These are phyloP conservation scores for Astrothelium macrocarpum DNA, from an alignment of 495 filamentous ascomycete genomes.

Conservation along the genomic window DNA sequence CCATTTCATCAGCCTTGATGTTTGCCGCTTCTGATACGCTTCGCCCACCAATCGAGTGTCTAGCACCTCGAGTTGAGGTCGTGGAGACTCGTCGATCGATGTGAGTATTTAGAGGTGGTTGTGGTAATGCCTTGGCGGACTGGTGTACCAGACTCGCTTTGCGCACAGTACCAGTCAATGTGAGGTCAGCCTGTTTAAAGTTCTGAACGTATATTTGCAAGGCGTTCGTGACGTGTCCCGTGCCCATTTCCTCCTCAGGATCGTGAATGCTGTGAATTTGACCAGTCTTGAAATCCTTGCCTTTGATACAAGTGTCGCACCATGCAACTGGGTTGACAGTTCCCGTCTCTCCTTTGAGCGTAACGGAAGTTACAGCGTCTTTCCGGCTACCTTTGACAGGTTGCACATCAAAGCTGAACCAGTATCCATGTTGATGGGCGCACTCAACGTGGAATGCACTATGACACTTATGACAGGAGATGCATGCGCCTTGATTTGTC, in stretches of 20 bases:
- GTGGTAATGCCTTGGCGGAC: slow-evolving; percentile 34
- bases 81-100: slow-evolving; percentile 35
- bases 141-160: slow-evolving; percentile 65
- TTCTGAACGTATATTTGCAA: slow-evolving; percentile 76
- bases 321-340: slow-evolving; percentile 69
- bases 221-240: slow-evolving; percentile 44
- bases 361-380: slow-evolving; percentile 61
- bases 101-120: slow-evolving; percentile 15
- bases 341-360: slow-evolving; percentile 67
- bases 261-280: slow-evolving; percentile 69
- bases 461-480: slow-evolving; percentile 73
- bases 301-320: slow-evolving; percentile 52
- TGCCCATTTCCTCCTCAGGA: slow-evolving; percentile 46
- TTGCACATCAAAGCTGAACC: slow-evolving; percentile 79
- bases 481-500: slow-evolving; percentile 60
- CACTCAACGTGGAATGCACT: slow-evolving; percentile 80
- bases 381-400: slow-evolving; percentile 80
- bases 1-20: slow-evolving; percentile 20
- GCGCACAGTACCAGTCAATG: slow-evolving; percentile 79
- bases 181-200: slow-evolving; percentile 90
- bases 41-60: background rate
- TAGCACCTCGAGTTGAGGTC: slow-evolving; percentile 7
- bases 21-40: slow-evolving; percentile 20
- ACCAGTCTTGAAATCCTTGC: slow-evolving; percentile 60
- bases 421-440: slow-evolving; percentile 72